phyloP scores from a whole-genome alignment of 2,329 filamentous ascomycete genomes.

The Xylariaceae sp. region DNA sequence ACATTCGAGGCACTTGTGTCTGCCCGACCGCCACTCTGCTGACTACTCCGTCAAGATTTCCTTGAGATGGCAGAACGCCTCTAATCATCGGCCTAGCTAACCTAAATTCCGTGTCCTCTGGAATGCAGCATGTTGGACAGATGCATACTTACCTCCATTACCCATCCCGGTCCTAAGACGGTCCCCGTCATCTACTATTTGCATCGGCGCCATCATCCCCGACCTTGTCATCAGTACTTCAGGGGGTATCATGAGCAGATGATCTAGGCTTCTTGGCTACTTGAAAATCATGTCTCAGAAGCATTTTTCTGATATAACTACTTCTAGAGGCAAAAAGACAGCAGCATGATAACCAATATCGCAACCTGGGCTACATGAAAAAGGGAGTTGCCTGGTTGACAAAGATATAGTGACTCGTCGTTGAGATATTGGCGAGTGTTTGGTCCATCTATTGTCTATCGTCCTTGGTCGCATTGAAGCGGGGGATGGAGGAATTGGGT shows the following conservation, averaged over 20 bases:
- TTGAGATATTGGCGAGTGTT: slow-evolving; percentile 22
- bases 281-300: not conserved
- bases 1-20: not conserved
- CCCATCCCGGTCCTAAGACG: not conserved
- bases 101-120: not conserved
- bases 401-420: slow-evolving; percentile 10
- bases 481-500: slow-evolving; percentile 32
- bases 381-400: not conserved
- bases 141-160: slow-evolving; percentile 20
- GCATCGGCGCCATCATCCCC: slow-evolving; percentile 8
- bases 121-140: slow-evolving; percentile 2
- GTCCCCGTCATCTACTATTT: not conserved
- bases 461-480: slow-evolving; percentile 30
- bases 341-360: not conserved
- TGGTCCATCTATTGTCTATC: slow-evolving; percentile 21
- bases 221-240: slow-evolving; percentile 12
- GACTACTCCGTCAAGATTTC: slow-evolving; percentile 3
- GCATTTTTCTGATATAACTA: not conserved
- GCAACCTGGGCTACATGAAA: not conserved
- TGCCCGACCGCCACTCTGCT: not conserved
- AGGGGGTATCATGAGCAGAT: not conserved
- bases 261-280: not conserved
- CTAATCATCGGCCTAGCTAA: not conserved
- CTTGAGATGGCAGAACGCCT: not conserved
- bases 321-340: not conserved